Percentiles rank a stretch among this genome's conserved stretches.
Evolutionary conservation across 768 basidiomycete genomes (phyloP).

Genomic region (Lactarius psammicola): DNA sequence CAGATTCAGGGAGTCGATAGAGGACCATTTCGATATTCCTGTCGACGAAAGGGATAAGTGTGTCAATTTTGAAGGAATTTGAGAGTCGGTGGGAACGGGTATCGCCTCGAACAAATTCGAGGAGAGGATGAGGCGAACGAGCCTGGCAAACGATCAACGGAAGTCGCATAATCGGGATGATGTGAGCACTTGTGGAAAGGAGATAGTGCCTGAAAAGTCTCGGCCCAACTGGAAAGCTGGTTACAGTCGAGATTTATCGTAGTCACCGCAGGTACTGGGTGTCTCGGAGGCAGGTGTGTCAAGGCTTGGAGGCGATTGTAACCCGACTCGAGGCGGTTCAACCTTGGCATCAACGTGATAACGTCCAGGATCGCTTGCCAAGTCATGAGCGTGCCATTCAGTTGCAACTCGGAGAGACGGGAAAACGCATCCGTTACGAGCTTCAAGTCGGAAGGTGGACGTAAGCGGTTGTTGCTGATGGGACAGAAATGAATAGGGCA

Average conservation of each 20-base stretch:
- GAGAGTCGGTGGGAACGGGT: slow-evolving; percentile 34
- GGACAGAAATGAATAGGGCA: slow-evolving; percentile 26
- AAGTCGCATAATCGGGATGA: not conserved
- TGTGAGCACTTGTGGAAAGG: slow-evolving; percentile 18
- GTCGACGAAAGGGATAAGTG: slow-evolving; percentile 68
- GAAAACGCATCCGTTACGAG: slow-evolving; percentile 46
- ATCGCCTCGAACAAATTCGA: slow-evolving; percentile 50
- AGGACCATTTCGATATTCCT: slow-evolving; percentile 53
- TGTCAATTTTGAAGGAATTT: slow-evolving; percentile 42
- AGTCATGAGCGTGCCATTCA: slow-evolving; percentile 68
- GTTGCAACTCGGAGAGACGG: slow-evolving; percentile 59
- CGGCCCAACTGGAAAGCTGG: slow-evolving; percentile 53
- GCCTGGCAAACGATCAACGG: slow-evolving; percentile 39
- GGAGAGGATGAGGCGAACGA: slow-evolving; percentile 64
- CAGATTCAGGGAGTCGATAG: slow-evolving; percentile 58
- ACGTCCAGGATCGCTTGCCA: slow-evolving; percentile 67
- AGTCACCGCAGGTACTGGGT: slow-evolving; percentile 36
- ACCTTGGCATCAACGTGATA: slow-evolving; percentile 50
- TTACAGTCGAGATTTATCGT: slow-evolving; percentile 74
- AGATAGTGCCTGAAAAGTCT: slow-evolving; percentile 41
- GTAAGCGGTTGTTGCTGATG: slow-evolving; percentile 54
- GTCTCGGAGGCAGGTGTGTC: slow-evolving; percentile 4
- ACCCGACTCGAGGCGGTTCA: slow-evolving; percentile 64
- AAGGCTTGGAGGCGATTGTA: slow-evolving; percentile 57
- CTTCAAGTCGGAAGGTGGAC: slow-evolving; percentile 37